Percentiles rank a stretch among this genome's conserved stretches.
These are phyloP conservation scores for Hebeloma cylindrosporum DNA, from an alignment of 768 basidiomycete genomes.

Conservation along the genomic window DNA sequence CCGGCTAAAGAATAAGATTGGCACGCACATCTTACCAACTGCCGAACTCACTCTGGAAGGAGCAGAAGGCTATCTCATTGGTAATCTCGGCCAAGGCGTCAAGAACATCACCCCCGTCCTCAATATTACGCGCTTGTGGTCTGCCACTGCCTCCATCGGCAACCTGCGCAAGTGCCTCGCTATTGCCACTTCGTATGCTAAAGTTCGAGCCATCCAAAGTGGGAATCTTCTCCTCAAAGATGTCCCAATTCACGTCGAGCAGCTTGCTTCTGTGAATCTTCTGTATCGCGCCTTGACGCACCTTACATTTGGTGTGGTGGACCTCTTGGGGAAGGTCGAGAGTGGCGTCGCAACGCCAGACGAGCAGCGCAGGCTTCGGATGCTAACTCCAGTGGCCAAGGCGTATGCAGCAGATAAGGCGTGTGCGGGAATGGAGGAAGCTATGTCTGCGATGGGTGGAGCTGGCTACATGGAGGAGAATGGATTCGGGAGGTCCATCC, in stretches of 20 bases:
- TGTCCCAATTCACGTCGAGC: conserved; percentile 60
- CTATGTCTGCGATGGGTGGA: conserved; percentile 73
- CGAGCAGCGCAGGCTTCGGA: conserved; percentile 54
- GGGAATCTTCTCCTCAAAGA: conserved; percentile 52
- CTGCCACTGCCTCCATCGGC: conserved; percentile 55
- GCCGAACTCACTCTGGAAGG: conserved; percentile 67
- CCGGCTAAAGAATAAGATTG: conserved; percentile 77
- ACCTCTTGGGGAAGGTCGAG: conserved; percentile 62
- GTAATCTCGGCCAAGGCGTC: conserved; percentile 57
- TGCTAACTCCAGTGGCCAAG: conserved; percentile 70
- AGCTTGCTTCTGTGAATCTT: conserved; percentile 59
- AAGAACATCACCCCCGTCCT: conserved; percentile 68
- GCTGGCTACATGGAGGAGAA: conserved; percentile 87
- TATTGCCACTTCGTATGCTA: conserved; percentile 64
- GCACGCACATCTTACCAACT: conserved; percentile 72
- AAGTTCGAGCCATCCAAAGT: conserved; percentile 54
- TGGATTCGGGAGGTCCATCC: conserved; percentile 64
- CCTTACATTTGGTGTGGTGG: conserved; percentile 57
- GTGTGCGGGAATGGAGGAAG: conserved; percentile 64
- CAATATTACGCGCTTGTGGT: conserved; percentile 76
- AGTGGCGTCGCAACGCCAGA: conserved; percentile 47
- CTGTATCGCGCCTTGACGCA: conserved; percentile 68
- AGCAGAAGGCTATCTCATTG: conserved; percentile 63
- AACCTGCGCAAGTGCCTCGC: conserved; percentile 60
- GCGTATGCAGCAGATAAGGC: conserved; percentile 70